phyloP scores from a whole-genome alignment of 129 eudicot genomes.

The Rutidosis leptorrhynchoides region DNA sequence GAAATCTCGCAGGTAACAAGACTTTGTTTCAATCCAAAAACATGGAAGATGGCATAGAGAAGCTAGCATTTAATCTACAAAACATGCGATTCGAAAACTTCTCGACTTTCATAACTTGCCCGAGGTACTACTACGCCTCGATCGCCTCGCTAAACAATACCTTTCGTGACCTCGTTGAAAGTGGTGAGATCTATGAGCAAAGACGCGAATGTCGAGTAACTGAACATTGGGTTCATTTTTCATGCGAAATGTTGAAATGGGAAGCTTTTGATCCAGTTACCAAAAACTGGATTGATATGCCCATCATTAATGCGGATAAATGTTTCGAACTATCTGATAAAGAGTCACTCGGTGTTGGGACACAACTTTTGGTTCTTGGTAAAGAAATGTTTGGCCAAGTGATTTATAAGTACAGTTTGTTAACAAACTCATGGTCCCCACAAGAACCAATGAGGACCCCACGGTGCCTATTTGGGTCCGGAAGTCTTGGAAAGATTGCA shows the following conservation, averaged over 20 bases:
- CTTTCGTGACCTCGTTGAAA: conserved; percentile 51
- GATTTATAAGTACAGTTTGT: conserved; percentile 55
- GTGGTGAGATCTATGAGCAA: conserved; percentile 55
- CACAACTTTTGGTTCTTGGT: conserved; percentile 74
- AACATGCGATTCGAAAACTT: conserved; percentile 28
- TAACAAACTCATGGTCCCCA: conserved; percentile 67
- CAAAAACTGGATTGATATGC: conserved; percentile 66
- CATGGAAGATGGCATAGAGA: neutral
- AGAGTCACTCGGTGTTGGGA: conserved; percentile 75
- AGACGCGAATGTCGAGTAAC: conserved; percentile 43
- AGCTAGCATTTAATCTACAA: neutral
- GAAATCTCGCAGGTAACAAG: neutral
- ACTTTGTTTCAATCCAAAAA: too few species aligned
- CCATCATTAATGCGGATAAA: conserved; percentile 48
- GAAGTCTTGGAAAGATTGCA: conserved; percentile 70
- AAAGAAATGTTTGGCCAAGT: conserved; percentile 43
- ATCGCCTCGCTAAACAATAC: conserved; percentile 57
- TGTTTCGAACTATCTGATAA: conserved; percentile 62
- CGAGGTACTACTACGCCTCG: conserved; percentile 62
- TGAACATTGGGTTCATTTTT: conserved; percentile 84
- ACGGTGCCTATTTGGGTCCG: conserved; percentile 69
- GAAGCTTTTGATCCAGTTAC: conserved; percentile 76
- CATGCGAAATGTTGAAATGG: conserved; percentile 76
- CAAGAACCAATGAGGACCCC: conserved; percentile 57
- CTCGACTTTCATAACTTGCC: conserved; percentile 50